Conservation (phyloP, 2,329 filamentous ascomycete genomes). For the Shiraia sp. region DNA sequence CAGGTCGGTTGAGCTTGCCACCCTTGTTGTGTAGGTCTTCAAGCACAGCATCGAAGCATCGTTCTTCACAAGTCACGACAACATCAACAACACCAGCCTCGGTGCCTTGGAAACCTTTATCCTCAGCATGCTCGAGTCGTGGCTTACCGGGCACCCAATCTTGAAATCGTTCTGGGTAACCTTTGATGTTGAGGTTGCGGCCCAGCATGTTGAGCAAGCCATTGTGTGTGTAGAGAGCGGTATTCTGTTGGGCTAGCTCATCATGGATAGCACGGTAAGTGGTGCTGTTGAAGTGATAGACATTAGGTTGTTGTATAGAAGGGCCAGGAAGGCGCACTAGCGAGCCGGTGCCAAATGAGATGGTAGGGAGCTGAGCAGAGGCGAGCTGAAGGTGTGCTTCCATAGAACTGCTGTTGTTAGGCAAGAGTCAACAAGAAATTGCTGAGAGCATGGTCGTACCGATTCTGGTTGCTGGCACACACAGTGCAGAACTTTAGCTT, state of each 20-base stretch:
- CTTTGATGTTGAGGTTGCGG: constrained; percentile 89
- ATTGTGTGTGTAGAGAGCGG: constrained; percentile 84
- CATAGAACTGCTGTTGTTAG: constrained; percentile 71
- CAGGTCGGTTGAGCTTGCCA: constrained; percentile 83
- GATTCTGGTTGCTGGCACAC: constrained; percentile 98
- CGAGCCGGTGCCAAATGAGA: constrained; percentile 95
- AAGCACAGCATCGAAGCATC: constrained; percentile 97
- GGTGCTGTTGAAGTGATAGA: constrained; percentile 97
- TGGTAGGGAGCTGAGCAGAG: constrained; percentile 83
- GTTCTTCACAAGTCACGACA: constrained; percentile 95
- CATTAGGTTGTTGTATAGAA: constrained; percentile 89
- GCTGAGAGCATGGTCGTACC: constrained; percentile 58
- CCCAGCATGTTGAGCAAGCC: constrained; percentile 95
- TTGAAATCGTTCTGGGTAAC: constrained; percentile 95
- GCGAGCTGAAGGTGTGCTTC: constrained; percentile 96
- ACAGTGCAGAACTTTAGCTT: constrained; percentile 97
- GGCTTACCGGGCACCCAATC: constrained; percentile 92
- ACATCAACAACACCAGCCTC: constrained; percentile 91
- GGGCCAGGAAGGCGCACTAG: constrained; percentile 92
- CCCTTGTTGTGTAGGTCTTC: constrained; percentile 90
- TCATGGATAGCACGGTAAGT: constrained; percentile 95
- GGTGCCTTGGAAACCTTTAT: constrained; percentile 78
- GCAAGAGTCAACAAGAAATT: not conserved
- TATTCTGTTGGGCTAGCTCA: constrained; percentile 84
- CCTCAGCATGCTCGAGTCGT: constrained; percentile 68